Percentiles rank a stretch among this genome's conserved stretches.
Evolutionary conservation across 169 alveolate species (phyloP).

Genomic region (Plasmodium sp.): DNA sequence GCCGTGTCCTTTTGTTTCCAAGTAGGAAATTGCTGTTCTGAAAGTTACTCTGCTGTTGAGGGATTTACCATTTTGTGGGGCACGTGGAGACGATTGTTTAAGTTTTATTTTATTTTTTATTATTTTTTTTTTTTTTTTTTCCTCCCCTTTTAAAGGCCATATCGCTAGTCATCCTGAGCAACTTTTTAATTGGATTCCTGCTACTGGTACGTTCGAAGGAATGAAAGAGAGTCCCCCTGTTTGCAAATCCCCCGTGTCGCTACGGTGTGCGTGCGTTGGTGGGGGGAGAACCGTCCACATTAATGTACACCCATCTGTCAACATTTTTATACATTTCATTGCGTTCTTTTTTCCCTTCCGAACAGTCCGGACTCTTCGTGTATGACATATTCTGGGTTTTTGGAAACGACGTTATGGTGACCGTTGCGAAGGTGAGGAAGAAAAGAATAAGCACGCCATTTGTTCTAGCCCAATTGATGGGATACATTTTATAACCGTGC

Average conservation of each 20-base stretch:
- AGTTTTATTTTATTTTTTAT: not conserved
- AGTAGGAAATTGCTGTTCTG: not conserved
- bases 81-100: not conserved
- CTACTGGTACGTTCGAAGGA: constrained; percentile 16
- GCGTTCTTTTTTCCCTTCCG: not conserved
- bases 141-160: constrained; percentile 26
- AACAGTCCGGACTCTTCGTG: constrained; percentile 88
- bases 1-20: constrained; percentile 75
- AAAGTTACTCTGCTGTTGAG: not conserved
- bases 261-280: not conserved
- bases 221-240: not conserved
- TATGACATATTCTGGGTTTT: constrained; percentile 96
- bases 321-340: not conserved
- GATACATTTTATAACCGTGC: not conserved
- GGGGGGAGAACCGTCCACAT: not conserved
- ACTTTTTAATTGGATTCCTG: constrained; percentile 66
- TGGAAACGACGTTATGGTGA: constrained; percentile 95
- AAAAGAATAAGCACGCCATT: not conserved
- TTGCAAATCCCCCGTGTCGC: not conserved
- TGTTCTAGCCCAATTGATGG: not conserved
- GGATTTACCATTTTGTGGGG: not conserved
- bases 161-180: constrained; percentile 66
- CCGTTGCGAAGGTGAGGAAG: constrained; percentile 89
- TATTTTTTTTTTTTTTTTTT: not conserved
- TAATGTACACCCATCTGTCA: not conserved